Base-by-base conservation (phyloP, 257 asterid species). In the Przewalskia tangutica region DNA sequence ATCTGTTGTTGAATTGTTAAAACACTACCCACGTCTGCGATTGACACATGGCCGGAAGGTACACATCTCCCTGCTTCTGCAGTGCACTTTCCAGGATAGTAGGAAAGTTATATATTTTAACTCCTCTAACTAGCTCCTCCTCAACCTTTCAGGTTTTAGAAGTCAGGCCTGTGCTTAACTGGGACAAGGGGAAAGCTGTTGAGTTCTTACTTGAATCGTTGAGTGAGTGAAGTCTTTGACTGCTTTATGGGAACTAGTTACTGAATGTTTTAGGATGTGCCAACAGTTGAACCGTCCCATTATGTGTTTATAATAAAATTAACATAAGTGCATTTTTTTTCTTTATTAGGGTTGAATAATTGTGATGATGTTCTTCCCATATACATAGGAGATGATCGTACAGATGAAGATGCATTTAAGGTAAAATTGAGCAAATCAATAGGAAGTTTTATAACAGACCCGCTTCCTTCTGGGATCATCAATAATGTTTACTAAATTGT, bases 1-100 rank as follows among this genome's bases (percentile, higher is more conserved):
- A 67, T 83, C 86, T 16, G 97, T 95, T 13, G 82, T 83, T 42
- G 94, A 90, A 14, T 83, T 92, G 82, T 46, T 95, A 89, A 92
- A 91, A 82, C 84, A 85, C 44, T 91, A 91, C 82, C 97, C 98
- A 9, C 97, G 95, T 79, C 82, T 95, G 87, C 87, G 97, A 58
- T 82, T 95, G 88, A 95, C 99, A 14, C 98, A 94, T 85, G 99
- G 99, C 80, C 97, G 99, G 73, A 95, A 92, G 98, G 99, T 95
- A 91, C 70, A 55, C 23, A 51, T 83, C 67, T 58, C 44, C 81
- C 6, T 38, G 32, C 18, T 55, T 63, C 32, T 73, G 59, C 79
- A 32, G 5, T 34, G 73, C 23, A 65, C 4, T 65, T 65, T 65
- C 36, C 34, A 13, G 11, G 13, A 23, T 23, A 12, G 20, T 73